Base-by-base conservation (phyloP, 352 stramenopile species). In the Globisporangium rhizosaccharum region DNA sequence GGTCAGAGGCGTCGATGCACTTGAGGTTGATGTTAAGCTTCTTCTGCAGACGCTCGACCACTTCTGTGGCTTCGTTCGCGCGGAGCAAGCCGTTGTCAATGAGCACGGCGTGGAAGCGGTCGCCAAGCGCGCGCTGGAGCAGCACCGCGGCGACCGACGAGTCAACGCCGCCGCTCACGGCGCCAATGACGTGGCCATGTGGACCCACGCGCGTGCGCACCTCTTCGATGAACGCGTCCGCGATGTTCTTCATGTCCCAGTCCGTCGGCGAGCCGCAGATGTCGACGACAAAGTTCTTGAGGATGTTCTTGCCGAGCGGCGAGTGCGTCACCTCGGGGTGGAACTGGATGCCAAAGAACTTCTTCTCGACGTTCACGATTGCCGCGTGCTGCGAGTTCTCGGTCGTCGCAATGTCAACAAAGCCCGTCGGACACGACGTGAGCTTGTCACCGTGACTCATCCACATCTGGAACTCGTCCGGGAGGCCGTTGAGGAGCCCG, bases 391-490 rank as follows among this genome's bases (percentile, higher is more conserved):
- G 75, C 56, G 88, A 96, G 80, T 96, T 97, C 57, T 89, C 74
- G 11, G 87, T 97, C 42, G 69, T 84, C 26, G 82, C 85, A 39
- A 97, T 84, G 68, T 96, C 81, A 33, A 92, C 76, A 70, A 97
- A 97, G 59, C 96, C 97, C 41, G 97, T 79, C 3, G 97, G 97
- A 30, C 97, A 85, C 41, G 81, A 73, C 60, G 89, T 96, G 42
- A 99, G 79, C 77, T 99, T 99, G 80, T 99, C 97, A 36, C 96
- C 97, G 77, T 99, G 97, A 71, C 90, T 98, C 97, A 99, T 99
- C 97, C 97, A 99, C 79, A 99, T 94, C 75, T 98, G 92, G 73
- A 98, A 98, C 57, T 97, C 82, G 26, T 95, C 87, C 23, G 97
- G 79, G 33, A 95, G 83, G 14, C 88, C 95, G 18, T 94, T 71